Evolutionary conservation across 176 grass and related monocot genomes (phyloP), one percentile per base, ranked within the genome.

Genomic region (Oryza coarctata): DNA sequence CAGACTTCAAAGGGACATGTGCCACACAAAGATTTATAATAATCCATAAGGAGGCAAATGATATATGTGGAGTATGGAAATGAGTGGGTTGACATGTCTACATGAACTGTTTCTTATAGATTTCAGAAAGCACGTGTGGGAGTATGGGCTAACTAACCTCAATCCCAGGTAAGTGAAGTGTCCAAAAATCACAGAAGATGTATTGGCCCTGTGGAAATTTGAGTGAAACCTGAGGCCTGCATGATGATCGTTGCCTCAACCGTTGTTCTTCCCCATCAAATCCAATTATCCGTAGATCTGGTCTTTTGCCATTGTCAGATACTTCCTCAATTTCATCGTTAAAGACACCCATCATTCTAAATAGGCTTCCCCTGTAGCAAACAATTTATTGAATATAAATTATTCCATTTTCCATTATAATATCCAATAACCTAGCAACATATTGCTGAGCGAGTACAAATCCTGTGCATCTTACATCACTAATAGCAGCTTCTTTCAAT

Each of bases 321-420:
- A 95, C 91, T 82, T 99, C 91, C 36, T 94, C 89, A 0, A 99
- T 94, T 88, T 99, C 96, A 92, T 95, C 87, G 33, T 88, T 83
- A 64, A 91, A 99, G 68, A 90, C 91, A 18, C 96, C 96, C 96
- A 95, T 95, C 96, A 95, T 99, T 78, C 87, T 88, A 39, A n/a
- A 94, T 94, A 57, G 83, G 52, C 29, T 95, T 95, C 22, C 89
- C 89, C 96, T 99, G 79, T 41, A 76, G 11, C 76, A 73, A 34
- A 65, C 76, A 65, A 9, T 27, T 33, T 18, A 28, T 29, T 64
- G 47, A 27, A 89, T 27, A 80, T n/a, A 23, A 17, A 58, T 74
- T 14, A 87, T 75, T 63, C 70, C 28, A 87, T n/a, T 63, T 9
- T n/a, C 29, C n/a, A 30, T 86, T 29, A 32, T 36, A 86, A 74